Conservation (phyloP, 2,329 filamentous ascomycete genomes). For the Stemphylium vesicarium region DNA sequence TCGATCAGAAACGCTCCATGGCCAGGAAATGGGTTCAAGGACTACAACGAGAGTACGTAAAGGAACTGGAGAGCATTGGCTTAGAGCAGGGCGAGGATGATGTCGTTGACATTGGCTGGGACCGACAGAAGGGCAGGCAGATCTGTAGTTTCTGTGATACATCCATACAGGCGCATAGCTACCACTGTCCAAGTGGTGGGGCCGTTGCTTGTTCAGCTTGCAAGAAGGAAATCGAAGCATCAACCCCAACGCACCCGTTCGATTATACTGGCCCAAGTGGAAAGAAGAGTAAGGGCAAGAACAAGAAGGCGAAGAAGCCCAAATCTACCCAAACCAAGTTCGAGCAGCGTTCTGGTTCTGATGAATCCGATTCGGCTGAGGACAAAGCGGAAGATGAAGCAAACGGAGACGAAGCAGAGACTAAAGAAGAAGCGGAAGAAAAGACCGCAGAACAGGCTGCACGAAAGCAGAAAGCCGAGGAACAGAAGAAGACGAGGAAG, state of each 20-base stretch:
- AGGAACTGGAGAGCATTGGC: background rate
- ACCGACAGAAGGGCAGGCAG: background rate
- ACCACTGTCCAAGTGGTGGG: background rate
- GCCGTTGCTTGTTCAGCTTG: background rate
- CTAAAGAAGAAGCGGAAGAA: background rate
- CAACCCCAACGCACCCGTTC: background rate
- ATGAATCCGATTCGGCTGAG: background rate
- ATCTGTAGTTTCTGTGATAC: background rate
- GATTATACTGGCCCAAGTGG: background rate
- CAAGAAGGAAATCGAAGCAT: constrained; percentile 1
- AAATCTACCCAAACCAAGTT: background rate
- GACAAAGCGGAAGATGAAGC: no score
- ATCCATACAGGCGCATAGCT: background rate
- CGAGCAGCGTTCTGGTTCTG: background rate
- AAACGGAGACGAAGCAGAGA: background rate
- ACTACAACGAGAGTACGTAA: background rate
- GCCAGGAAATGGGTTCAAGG: background rate
- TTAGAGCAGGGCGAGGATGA: background rate
- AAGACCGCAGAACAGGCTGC: background rate
- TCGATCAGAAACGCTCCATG: background rate
- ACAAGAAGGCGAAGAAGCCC: background rate
- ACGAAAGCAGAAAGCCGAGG: background rate
- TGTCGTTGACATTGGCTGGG: background rate
- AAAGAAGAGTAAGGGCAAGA: background rate
- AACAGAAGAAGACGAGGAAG: background rate